Evolutionary conservation across 2,329 filamentous ascomycete species (phyloP).

Genomic region (Arthroderma sp.): DNA sequence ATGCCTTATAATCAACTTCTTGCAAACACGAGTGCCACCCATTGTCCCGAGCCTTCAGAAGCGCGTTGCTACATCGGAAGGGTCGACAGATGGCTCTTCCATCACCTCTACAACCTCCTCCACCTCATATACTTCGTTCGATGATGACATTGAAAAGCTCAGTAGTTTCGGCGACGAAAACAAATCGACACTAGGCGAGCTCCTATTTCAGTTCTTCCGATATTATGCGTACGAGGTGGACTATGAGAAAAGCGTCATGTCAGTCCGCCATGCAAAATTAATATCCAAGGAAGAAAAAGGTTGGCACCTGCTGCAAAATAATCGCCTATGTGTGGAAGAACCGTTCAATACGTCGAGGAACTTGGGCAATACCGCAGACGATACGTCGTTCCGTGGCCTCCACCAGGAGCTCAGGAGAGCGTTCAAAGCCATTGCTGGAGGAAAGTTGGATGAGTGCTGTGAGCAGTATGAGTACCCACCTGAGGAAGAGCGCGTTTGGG

Average conservation of each 20-base stretch:
- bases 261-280: constrained; percentile 67
- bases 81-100: constrained; percentile 54
- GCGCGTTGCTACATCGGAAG: constrained; percentile 37
- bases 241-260: constrained; percentile 72
- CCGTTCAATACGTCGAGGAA: constrained; percentile 87
- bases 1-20: constrained; percentile 91
- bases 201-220: constrained; percentile 93
- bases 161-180: constrained; percentile 65
- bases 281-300: constrained; percentile 74
- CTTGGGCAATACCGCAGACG: constrained; percentile 89
- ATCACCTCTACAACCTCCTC: background rate
- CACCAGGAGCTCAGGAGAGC: constrained; percentile 82
- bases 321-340: constrained; percentile 87
- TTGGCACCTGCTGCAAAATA: constrained; percentile 70
- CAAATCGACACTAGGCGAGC: constrained; percentile 65
- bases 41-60: constrained; percentile 79
- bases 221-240: constrained; percentile 91
- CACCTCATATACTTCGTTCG: constrained; percentile 48
- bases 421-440: constrained; percentile 67
- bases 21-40: constrained; percentile 74
- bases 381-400: constrained; percentile 82
- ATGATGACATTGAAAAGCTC: constrained; percentile 69
- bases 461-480: constrained; percentile 80
- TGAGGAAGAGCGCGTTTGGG: constrained; percentile 54
- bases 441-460: constrained; percentile 70